Evolutionary conservation across 176 grass and related monocot species (phyloP).

Genomic region (Puya raimondii): DNA sequence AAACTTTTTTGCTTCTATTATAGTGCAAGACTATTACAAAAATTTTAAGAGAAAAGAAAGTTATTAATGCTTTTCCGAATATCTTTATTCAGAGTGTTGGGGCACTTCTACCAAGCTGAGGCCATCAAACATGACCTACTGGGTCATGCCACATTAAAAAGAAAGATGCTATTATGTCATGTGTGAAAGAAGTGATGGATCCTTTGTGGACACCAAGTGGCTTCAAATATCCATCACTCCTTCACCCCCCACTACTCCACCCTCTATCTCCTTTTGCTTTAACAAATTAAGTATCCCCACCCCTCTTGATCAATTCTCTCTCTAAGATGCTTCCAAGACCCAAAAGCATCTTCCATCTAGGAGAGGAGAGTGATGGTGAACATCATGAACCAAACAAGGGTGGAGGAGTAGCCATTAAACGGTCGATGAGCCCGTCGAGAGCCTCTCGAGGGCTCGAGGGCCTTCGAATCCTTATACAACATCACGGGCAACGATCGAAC

Average conservation of each 20-base stretch:
- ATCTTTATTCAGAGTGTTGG: no score
- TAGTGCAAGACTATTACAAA: no score
- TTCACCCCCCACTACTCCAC: slow-evolving; percentile 6
- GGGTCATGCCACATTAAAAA: no score
- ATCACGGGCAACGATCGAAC: slow-evolving; percentile 10
- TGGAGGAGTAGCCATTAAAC: background rate
- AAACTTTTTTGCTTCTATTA: no score
- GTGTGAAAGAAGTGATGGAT: slow-evolving; percentile 21
- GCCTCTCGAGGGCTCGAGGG: slow-evolving; percentile 19
- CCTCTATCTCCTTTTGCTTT: background rate
- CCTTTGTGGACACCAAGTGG: slow-evolving; percentile 26
- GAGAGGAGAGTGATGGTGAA: slow-evolving; percentile 46
- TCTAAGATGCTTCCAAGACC: slow-evolving; percentile 49
- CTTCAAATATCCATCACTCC: slow-evolving; percentile 50
- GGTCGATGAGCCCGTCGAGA: slow-evolving; percentile 5
- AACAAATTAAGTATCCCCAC: background rate
- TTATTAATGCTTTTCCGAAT: no score
- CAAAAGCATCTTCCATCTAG: slow-evolving; percentile 69
- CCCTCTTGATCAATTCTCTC: background rate
- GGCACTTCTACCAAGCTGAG: no score
- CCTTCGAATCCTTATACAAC: slow-evolving; percentile 48
- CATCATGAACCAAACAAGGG: background rate
- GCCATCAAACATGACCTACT: no score
- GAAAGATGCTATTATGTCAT: background rate
- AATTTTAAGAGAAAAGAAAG: no score